Evolutionary conservation across 257 asterid species (phyloP), one percentile per base, ranked within the genome.

Genomic region (Fraxinus quadrangulata): DNA sequence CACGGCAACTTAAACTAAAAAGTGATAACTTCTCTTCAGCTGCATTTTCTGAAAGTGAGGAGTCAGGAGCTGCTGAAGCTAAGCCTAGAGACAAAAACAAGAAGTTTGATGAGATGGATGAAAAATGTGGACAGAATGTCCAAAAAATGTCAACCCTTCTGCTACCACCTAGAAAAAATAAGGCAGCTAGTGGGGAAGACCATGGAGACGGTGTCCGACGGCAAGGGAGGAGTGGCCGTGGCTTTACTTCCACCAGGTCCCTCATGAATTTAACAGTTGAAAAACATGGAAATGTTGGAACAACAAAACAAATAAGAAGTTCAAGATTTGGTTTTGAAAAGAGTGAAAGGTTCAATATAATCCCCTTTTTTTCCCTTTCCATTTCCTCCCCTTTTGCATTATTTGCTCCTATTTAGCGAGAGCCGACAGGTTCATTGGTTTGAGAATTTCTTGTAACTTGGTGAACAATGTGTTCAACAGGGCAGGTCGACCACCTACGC

Each of bases 201-300:
- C 85, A 70, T 11, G 89, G 90, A 76, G 97, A 90, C 85, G 95
- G 95, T 75, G 88, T 94, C 76, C 88, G 89, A 83, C 85, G 94
- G 80, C 97, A 91, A 87, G 98, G 98, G 80, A 88, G 97, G 85
- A 89, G 92, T 69, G 92, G 93, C 40, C 89, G 97, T 76, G 92
- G 90, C 56, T 81, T 86, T 78, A 76, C 89, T 74, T 92, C 97
- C 45, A 85, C 90, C 69, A 89, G 96, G 88, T 83, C 97, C 78
- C 87, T 86, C 85, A 72, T 86, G 84, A 92, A 97, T 75, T 81
- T 85, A 80, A 74, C 90, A 49, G 89, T 80, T 78, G 97, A 94
- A 85, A 92, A 87, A 85, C 84, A 77, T 88, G 94, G 92, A 75
- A 90, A 85, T 84, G 87, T 88, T 56, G 94, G 97, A 72, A 88